phyloP scores from a whole-genome alignment of 805 yeast genomes.

The Lachancea quebecensis region DNA sequence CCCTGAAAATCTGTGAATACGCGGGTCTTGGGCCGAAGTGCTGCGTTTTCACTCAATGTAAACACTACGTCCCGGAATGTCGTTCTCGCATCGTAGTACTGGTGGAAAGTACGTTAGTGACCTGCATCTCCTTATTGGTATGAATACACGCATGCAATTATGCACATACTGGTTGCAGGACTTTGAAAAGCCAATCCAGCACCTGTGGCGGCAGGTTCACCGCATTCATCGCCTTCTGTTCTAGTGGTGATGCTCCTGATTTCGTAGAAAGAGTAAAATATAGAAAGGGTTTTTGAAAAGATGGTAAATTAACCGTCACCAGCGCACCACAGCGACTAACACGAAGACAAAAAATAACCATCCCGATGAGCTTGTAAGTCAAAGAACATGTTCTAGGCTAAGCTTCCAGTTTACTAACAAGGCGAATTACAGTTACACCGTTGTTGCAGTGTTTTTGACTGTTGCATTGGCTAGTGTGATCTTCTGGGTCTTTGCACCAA shows the following conservation, averaged over 20 bases:
- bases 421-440: conserved; percentile 49
- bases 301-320: neutral
- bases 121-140: neutral
- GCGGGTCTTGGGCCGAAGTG: conserved; percentile 63
- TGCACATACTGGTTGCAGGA: conserved; percentile 40
- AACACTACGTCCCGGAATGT: conserved; percentile 52
- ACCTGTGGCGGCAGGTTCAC: conserved; percentile 35
- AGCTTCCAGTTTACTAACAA: neutral
- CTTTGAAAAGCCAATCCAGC: conserved; percentile 52
- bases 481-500: conserved; percentile 84
- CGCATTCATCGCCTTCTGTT: conserved; percentile 4
- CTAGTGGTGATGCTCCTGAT: neutral
- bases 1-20: conserved; percentile 56
- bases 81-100: conserved; percentile 51
- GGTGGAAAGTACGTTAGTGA: conserved; percentile 22
- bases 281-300: neutral
- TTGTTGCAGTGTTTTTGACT: conserved; percentile 53
- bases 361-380: conserved; percentile 6
- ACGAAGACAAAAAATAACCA: neutral
- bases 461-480: conserved; percentile 53
- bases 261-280: conserved; percentile 2
- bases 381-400: neutral
- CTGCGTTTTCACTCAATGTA: conserved; percentile 44
- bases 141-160: neutral
- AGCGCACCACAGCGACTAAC: neutral